phyloP scores from a whole-genome alignment of 2,329 filamentous ascomycete species.

The Aspergillus quadricinctus region DNA sequence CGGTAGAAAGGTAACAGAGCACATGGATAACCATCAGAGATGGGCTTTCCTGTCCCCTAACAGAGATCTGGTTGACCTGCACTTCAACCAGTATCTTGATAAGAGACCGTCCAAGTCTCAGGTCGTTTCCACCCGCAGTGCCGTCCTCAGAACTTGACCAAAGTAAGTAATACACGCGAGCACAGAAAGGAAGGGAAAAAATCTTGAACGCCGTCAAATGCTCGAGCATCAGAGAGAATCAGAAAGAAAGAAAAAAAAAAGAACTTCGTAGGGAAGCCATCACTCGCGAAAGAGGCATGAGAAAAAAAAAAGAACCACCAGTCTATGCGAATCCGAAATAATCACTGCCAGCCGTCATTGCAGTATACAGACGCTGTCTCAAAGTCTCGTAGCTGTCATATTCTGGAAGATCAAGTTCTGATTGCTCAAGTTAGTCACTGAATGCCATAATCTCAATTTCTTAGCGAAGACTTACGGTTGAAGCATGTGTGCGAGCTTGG shows the following conservation, averaged over 20 bases:
- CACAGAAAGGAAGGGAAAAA: constrained; percentile 9
- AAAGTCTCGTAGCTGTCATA: constrained; percentile 94
- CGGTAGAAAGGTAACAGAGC: constrained; percentile 4
- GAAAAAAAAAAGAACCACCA: constrained; percentile 5
- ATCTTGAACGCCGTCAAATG: constrained; percentile 34
- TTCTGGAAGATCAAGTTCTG: constrained; percentile 96
- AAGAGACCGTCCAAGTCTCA: constrained; percentile 1
- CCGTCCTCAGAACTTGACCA: constrained; percentile 3
- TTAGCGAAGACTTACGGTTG: constrained; percentile 70
- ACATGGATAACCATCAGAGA: constrained; percentile 3
- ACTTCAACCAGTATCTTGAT: constrained; percentile 30
- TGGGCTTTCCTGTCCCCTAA: constrained; percentile 3
- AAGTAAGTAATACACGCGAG: constrained; percentile 19
- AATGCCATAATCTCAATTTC: background rate
- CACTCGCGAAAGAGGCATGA: background rate
- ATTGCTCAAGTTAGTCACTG: constrained; percentile 31
- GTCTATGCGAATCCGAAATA: constrained; percentile 92
- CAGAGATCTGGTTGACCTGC: constrained; percentile 34
- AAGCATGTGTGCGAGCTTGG: constrained; percentile 98
- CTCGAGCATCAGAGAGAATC: constrained; percentile 23
- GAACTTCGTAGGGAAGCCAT: background rate
- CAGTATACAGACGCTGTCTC: constrained; percentile 82
- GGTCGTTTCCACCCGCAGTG: background rate
- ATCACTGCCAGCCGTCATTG: constrained; percentile 96
- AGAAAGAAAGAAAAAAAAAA: background rate